These are phyloP conservation scores for Geosmithia putterillii DNA, from an alignment of 2,329 filamentous ascomycete species.

Conservation along the genomic window DNA sequence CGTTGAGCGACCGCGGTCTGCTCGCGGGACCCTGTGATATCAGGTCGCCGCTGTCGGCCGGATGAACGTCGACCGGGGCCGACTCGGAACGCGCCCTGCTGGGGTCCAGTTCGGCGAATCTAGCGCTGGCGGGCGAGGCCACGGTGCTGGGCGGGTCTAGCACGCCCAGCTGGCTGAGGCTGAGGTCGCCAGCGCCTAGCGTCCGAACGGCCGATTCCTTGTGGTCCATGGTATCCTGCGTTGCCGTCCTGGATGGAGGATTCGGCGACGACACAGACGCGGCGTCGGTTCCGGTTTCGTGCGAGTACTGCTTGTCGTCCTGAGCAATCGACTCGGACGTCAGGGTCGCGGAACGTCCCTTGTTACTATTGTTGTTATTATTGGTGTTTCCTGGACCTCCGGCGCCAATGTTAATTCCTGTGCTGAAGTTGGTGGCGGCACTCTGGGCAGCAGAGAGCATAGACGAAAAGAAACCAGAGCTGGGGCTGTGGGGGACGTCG, in stretches of 20 bases:
- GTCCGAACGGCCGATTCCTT: constrained; percentile 77
- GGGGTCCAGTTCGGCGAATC: constrained; percentile 36
- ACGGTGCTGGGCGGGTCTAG: constrained; percentile 41
- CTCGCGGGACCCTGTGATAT: constrained; percentile 20
- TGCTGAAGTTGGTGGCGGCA: constrained; percentile 66
- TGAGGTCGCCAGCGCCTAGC: constrained; percentile 77
- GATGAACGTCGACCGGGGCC: constrained; percentile 35
- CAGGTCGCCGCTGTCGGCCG: constrained; percentile 12
- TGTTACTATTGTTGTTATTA: too few relatives aligned
- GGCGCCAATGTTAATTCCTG: constrained; percentile 38
- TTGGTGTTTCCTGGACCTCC: too few relatives aligned
- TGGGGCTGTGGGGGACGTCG: constrained; percentile 19
- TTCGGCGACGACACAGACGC: background rate
- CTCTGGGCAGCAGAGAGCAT: constrained; percentile 89
- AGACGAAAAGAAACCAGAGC: constrained; percentile 79
- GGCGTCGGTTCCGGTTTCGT: background rate
- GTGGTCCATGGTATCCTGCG: constrained; percentile 28
- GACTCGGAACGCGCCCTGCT: constrained; percentile 42
- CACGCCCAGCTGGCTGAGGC: constrained; percentile 79
- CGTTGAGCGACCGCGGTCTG: constrained; percentile 38
- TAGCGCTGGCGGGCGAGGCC: constrained; percentile 44
- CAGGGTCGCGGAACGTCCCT: constrained; percentile 3
- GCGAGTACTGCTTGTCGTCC: constrained; percentile 11
- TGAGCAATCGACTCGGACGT: constrained; percentile 4
- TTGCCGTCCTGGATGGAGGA: background rate